Evolutionary conservation across 2,329 filamentous ascomycete genomes (phyloP), one percentile per base, ranked within the genome.

Genomic region (Exserohilum rostratum): DNA sequence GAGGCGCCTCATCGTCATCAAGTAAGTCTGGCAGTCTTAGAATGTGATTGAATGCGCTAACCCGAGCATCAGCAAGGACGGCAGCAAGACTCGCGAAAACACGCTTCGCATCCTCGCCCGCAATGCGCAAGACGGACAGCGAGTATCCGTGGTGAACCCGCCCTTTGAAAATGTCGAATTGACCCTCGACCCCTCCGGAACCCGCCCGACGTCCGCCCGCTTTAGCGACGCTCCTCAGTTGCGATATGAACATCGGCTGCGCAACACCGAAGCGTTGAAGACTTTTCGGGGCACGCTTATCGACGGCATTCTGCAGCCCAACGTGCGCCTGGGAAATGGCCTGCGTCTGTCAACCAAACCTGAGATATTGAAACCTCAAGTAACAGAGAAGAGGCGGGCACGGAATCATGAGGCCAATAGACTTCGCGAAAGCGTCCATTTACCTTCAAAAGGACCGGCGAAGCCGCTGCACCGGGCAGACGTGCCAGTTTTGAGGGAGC

Each of bases 221-320:
- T 35, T 55, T 44, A 37, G 48, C 31, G 27, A 46, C 15, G 35
- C 33, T 22, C 52, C 49, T 3, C 37, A 47, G 15, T 42, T 57
- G 22, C 38, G n/a, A 11, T 25, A 22, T 1, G 6, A 33, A 13
- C 30, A 49, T 17, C 52, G 50, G 22, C 1, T 38, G 1, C 22
- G 11, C 20, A 46, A 53, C 7, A 31, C 25, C 6, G 46, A 52
- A 30, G 60, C 60, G 10, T 34, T 62, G 33, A 11, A 34, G 11
- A 58, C 49, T 1, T 67, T 66, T 30, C 60, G 64, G 9, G 64
- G 67, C 7, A 63, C 60, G n/a, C 34, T 67, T 17, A 25, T 65
- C 7, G 57, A 62, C 46, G 59, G 61, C 13, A 29, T 53, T 11
- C 40, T 69, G 33, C 64, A 67, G 29, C 61, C 61, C 5, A 66